Evolutionary conservation across 805 yeast genomes (phyloP).

Genomic region (Kodamaea fukazawae): DNA sequence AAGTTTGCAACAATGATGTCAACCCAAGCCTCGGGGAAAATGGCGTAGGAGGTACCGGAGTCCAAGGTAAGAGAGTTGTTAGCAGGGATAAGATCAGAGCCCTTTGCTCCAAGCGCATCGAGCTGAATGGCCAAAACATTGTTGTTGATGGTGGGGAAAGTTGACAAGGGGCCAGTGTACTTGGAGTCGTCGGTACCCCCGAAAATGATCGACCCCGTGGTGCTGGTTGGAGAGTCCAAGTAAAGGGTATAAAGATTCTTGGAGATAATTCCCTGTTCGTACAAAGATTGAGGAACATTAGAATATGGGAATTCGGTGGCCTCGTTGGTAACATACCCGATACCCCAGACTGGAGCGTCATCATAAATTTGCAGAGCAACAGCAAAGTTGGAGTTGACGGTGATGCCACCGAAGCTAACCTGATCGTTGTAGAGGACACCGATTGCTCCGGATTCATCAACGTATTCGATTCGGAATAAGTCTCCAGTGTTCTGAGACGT

Average conservation of each 20-base stretch:
- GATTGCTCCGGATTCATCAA: conserved; percentile 3
- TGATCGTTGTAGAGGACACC: conserved; percentile 11
- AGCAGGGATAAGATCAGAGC: not conserved
- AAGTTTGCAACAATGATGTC: conserved; percentile 10
- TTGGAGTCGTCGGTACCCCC: conserved; percentile 17
- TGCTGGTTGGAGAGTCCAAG: conserved; percentile 9
- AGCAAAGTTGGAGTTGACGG: conserved; percentile 1
- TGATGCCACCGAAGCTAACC: conserved; percentile 6
- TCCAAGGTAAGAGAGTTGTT: conserved; percentile 12
- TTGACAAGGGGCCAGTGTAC: conserved; percentile 9
- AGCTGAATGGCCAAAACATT: not conserved
- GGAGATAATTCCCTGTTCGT: conserved; percentile 5
- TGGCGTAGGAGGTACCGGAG: conserved; percentile 19
- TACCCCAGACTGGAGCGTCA: not conserved
- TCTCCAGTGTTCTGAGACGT: conserved; percentile 4
- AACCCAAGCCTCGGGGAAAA: conserved; percentile 11
- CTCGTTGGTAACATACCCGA: conserved; percentile 7
- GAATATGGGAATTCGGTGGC: conserved; percentile 5
- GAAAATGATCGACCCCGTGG: conserved; percentile 15
- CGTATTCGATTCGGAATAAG: conserved; percentile 2
- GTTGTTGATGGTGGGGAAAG: not conserved
- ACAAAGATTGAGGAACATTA: conserved; percentile 2
- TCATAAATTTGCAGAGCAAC: too few species aligned
- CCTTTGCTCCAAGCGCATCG: too few species aligned
- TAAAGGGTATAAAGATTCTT: conserved; percentile 14